These are phyloP conservation scores for Gynandropsis gynandra DNA, from an alignment of 345 rosid species.

Conservation along the genomic window DNA sequence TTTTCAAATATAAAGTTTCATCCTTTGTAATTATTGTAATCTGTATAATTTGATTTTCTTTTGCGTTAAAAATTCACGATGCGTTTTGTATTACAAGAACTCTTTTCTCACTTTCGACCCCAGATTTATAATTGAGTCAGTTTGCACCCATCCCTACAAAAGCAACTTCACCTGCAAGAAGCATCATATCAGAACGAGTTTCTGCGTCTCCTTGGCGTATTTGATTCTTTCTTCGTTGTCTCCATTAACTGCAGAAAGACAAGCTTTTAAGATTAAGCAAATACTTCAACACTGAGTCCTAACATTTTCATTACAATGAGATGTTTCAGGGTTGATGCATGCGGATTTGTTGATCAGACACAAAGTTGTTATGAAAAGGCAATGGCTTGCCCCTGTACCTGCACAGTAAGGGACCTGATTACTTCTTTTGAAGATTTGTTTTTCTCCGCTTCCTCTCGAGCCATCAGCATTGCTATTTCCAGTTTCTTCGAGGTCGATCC, in stretches of 20 bases:
- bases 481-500: slow-evolving; percentile 39
- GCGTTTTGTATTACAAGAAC: too few species aligned
- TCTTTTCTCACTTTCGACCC: too few species aligned
- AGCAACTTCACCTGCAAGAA: slow-evolving; percentile 3
- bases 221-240: slow-evolving; percentile 17
- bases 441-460: slow-evolving; percentile 48
- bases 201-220: slow-evolving; percentile 20
- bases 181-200: slow-evolving; percentile 21
- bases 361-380: too few species aligned
- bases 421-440: slow-evolving; percentile 47
- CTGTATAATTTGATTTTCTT: background rate
- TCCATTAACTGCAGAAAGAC: slow-evolving; percentile 23
- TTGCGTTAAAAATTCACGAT: too few species aligned
- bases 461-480: slow-evolving; percentile 42
- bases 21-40: too few species aligned
- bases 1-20: background rate
- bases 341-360: too few species aligned
- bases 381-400: too few species aligned
- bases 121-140: too few species aligned
- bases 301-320: too few species aligned
- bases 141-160: background rate
- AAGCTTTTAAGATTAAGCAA: background rate
- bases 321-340: too few species aligned
- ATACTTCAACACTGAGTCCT: background rate
- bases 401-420: slow-evolving; percentile 45